These are phyloP conservation scores for Kodamaea leandrae DNA, from an alignment of 805 yeast species.

Conservation along the genomic window DNA sequence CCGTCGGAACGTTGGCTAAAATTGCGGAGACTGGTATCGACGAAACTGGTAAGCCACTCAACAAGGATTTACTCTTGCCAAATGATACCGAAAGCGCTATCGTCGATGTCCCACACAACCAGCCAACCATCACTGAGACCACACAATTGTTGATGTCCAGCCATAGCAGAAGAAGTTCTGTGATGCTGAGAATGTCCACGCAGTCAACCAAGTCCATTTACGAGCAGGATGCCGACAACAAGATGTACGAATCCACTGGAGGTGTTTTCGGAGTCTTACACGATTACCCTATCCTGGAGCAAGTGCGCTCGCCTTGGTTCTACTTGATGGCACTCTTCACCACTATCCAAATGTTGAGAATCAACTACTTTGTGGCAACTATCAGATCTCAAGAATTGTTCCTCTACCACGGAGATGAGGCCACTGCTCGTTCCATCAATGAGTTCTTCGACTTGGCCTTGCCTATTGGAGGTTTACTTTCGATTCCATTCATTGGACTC, in stretches of 20 bases:
- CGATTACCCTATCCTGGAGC: slow-evolving; percentile 49
- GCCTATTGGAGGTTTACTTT: slow-evolving; percentile 83
- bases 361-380: slow-evolving; percentile 92
- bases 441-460: slow-evolving; percentile 80
- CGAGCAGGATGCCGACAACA: slow-evolving; percentile 64
- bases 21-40: slow-evolving; percentile 71
- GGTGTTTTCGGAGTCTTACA: slow-evolving; percentile 58
- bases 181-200: slow-evolving; percentile 29
- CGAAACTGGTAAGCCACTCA: slow-evolving; percentile 60
- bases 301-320: slow-evolving; percentile 71
- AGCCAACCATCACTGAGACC: slow-evolving; percentile 41
- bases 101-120: slow-evolving; percentile 22
- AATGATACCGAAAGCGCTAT: slow-evolving; percentile 26
- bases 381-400: slow-evolving; percentile 77
- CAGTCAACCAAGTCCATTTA: slow-evolving; percentile 56
- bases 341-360: slow-evolving; percentile 84
- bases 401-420: slow-evolving; percentile 50
- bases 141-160: slow-evolving; percentile 33
- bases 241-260: slow-evolving; percentile 51
- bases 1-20: slow-evolving; percentile 64
- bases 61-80: slow-evolving; percentile 42
- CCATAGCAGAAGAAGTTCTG: slow-evolving; percentile 31
- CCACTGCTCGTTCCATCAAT: slow-evolving; percentile 46
- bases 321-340: slow-evolving; percentile 73
- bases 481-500: slow-evolving; percentile 85